Conservation (phyloP, 2,329 filamentous ascomycete species). For the Ustulina deusta region DNA sequence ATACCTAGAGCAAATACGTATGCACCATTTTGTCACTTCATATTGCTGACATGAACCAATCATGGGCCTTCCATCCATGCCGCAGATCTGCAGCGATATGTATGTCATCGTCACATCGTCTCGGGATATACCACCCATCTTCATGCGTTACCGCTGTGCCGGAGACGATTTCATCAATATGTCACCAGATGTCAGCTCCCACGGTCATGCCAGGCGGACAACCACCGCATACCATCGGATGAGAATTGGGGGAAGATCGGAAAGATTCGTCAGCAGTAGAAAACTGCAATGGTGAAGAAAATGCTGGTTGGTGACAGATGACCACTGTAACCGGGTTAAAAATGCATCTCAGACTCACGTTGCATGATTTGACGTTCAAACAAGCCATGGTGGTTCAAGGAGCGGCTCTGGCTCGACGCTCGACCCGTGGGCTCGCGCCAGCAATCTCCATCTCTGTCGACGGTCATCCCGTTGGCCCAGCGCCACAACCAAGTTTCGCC, state of each 20-base stretch:
- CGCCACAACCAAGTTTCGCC: slow-evolving; percentile 19
- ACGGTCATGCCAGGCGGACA: not conserved
- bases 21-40: not conserved
- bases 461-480: slow-evolving; percentile 23
- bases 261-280: slow-evolving; percentile 31
- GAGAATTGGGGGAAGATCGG: slow-evolving; percentile 1
- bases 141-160: slow-evolving; percentile 4
- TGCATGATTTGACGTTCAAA: slow-evolving; percentile 15
- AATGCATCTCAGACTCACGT: slow-evolving; percentile 7
- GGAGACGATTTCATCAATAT: slow-evolving; percentile 2
- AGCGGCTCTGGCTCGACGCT: slow-evolving; percentile 17
- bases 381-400: slow-evolving; percentile 15
- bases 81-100: slow-evolving; percentile 21
- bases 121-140: slow-evolving; percentile 1
- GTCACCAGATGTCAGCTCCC: slow-evolving; percentile 6
- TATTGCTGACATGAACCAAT: slow-evolving; percentile 24
- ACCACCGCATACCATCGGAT: not conserved
- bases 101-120: slow-evolving; percentile 29
- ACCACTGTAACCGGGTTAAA: slow-evolving; percentile 8
- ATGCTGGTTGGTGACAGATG: slow-evolving; percentile 19
- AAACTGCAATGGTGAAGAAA: not conserved
- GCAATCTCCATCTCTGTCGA: slow-evolving; percentile 12
- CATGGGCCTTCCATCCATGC: slow-evolving; percentile 17
- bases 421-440: slow-evolving; percentile 24
- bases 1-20: not conserved